Percentiles rank a stretch among this genome's conserved stretches.
Evolutionary conservation across 345 rosid species (phyloP).

Genomic region (Eucalyptus guilfoylei): DNA sequence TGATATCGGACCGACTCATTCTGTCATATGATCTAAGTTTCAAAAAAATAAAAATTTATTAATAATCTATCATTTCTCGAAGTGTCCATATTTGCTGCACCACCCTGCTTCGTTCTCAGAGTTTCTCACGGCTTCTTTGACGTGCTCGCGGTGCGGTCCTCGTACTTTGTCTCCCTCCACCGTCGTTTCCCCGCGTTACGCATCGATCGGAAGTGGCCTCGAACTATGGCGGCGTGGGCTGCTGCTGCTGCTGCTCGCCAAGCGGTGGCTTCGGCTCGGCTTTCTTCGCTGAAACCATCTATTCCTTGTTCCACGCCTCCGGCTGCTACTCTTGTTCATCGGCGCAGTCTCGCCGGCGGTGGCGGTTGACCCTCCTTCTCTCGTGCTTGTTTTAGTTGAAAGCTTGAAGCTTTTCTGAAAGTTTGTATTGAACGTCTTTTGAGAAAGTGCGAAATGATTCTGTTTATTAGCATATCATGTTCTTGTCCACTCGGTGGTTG

Average conservation of each 20-base stretch:
- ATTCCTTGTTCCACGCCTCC: background rate
- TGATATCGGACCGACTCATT: background rate
- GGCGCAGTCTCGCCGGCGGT: conserved; percentile 23
- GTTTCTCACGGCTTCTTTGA: background rate
- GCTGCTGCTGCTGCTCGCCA: background rate
- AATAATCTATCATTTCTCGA: background rate
- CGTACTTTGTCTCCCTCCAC: background rate
- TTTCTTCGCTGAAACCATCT: background rate
- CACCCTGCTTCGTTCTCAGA: background rate
- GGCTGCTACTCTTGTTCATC: conserved; percentile 8
- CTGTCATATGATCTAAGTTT: background rate
- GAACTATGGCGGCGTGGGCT: background rate
- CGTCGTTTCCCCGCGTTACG: background rate
- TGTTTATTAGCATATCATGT: background rate
- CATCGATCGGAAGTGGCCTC: background rate
- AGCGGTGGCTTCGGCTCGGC: background rate
- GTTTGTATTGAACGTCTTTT: background rate
- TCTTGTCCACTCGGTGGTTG: background rate
- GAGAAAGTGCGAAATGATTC: background rate
- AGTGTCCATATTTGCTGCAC: background rate
- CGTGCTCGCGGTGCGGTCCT: background rate
- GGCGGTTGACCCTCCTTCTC: conserved; percentile 8
- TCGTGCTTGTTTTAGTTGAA: background rate
- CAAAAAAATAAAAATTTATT: background rate
- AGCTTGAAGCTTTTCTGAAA: background rate